These are phyloP conservation scores for Acanthamoeba triangularis DNA, from an alignment of 208 protist species.

Conservation along the genomic window DNA sequence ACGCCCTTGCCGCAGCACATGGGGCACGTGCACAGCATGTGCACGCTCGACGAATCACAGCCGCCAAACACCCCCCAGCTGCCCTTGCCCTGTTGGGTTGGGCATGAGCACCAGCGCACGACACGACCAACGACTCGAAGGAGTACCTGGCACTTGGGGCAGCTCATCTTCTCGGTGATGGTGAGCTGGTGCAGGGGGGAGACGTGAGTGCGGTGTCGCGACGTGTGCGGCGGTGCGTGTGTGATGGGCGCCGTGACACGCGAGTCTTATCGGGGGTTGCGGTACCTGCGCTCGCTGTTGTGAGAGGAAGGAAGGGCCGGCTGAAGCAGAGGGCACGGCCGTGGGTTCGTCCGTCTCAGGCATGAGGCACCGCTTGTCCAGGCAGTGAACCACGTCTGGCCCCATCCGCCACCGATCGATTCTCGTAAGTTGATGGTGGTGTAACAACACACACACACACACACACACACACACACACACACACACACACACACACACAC, in stretches of 20 bases:
- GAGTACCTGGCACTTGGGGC: conserved; percentile 3
- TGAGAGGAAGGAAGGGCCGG: not conserved
- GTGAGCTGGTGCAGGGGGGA: no score
- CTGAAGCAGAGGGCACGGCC: not conserved
- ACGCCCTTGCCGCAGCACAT: not conserved
- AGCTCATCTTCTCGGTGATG: not conserved
- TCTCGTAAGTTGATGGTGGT: no score
- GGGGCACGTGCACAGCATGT: conserved; percentile 21
- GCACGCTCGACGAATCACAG: conserved; percentile 23
- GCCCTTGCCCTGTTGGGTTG: not conserved
- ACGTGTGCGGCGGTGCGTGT: not conserved
- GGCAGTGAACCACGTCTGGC: not conserved
- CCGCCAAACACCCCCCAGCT: conserved; percentile 10
- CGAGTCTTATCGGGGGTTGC: not conserved
- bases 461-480: no score
- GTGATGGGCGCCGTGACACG: no score
- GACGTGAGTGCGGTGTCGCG: not conserved
- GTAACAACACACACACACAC: not conserved
- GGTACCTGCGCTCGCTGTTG: not conserved
- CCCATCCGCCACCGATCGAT: no score
- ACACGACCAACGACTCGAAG: no score
- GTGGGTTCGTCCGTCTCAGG: not conserved
- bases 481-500: not conserved
- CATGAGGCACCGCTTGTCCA: conserved; percentile 10
- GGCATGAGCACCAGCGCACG: no score